A percentile compares a stretch with the other conserved stretches of the same genome.
Evolutionary conservation across 1,284 basidiomycete genomes (phyloP).

Genomic region (Ceratobasidium sp.): DNA sequence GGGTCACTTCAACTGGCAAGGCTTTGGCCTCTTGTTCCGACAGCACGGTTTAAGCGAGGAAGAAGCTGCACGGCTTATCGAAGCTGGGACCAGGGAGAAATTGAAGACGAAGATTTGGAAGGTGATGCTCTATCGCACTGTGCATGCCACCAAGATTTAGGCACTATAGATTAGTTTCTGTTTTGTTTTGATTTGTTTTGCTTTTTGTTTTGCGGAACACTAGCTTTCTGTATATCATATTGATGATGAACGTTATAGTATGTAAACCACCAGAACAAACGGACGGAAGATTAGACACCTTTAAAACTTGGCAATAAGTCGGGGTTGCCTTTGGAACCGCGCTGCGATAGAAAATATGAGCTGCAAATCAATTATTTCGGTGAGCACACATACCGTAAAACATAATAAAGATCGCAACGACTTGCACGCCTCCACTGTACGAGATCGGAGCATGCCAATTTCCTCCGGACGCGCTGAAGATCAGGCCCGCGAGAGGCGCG

Average conservation of each 20-base stretch:
- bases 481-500: conserved; percentile 49
- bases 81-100: conserved; percentile 1
- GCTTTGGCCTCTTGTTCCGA: conserved; percentile 35
- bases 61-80: conserved; percentile 1
- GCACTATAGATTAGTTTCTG: neutral
- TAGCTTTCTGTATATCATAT: neutral
- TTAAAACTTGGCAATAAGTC: conserved; percentile 22
- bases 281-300: neutral
- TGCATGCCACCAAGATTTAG: conserved; percentile 30
- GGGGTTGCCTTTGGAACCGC: conserved; percentile 35
- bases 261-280: neutral
- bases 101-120: neutral
- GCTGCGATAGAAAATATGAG: conserved; percentile 9
- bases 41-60: conserved; percentile 15
- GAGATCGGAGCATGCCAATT: conserved; percentile 51
- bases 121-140: conserved; percentile 40
- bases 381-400: conserved; percentile 46
- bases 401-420: conserved; percentile 46
- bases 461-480: conserved; percentile 48
- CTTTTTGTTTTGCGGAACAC: too few species aligned
- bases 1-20: conserved; percentile 25
- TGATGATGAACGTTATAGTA: neutral
- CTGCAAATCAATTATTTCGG: neutral
- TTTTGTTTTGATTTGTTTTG: too few species aligned
- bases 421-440: conserved; percentile 49